Conservation (phyloP, 768 basidiomycete genomes). For the Phylloporus rhodoxanthus region DNA sequence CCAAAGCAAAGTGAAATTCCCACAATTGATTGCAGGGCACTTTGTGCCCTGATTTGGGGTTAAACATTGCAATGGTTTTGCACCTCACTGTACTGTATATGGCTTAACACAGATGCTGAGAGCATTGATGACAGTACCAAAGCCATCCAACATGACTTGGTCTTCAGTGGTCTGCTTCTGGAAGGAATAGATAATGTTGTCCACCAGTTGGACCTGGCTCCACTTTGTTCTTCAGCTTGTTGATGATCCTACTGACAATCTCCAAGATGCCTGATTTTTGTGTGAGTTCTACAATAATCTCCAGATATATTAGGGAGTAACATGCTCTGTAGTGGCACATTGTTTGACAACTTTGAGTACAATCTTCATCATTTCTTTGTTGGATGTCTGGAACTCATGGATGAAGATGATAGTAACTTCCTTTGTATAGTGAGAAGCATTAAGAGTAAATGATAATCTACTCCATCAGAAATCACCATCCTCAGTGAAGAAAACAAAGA, state of each 20-base stretch:
- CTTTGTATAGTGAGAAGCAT: constrained; percentile 99
- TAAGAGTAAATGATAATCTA: too few relatives aligned
- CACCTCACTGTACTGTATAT: too few relatives aligned
- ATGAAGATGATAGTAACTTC: constrained; percentile 96
- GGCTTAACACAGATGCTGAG: constrained; percentile 96
- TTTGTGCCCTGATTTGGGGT: too few relatives aligned
- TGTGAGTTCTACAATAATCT: constrained; percentile 97
- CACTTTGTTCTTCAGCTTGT: constrained; percentile 49
- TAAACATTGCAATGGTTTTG: too few relatives aligned
- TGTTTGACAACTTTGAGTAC: constrained; percentile 99
- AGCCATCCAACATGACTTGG: constrained; percentile 98
- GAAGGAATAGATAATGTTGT: constrained; percentile 99
- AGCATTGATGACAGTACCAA: constrained; percentile 97
- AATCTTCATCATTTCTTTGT: constrained; percentile 99
- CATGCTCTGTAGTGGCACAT: constrained; percentile 97
- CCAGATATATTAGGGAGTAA: constrained; percentile 92
- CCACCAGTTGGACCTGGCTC: constrained; percentile 91
- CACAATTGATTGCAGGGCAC: too few relatives aligned
- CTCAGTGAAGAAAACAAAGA: too few relatives aligned
- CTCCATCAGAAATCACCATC: too few relatives aligned
- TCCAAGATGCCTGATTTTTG: constrained; percentile 96
- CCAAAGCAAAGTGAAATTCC: too few relatives aligned
- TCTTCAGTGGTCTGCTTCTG: constrained; percentile 99
- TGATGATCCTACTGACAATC: constrained; percentile 80
- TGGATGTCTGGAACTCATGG: constrained; percentile 97